These are phyloP conservation scores for Xylaria arbuscula DNA, from an alignment of 2,329 filamentous ascomycete genomes.

Conservation along the genomic window DNA sequence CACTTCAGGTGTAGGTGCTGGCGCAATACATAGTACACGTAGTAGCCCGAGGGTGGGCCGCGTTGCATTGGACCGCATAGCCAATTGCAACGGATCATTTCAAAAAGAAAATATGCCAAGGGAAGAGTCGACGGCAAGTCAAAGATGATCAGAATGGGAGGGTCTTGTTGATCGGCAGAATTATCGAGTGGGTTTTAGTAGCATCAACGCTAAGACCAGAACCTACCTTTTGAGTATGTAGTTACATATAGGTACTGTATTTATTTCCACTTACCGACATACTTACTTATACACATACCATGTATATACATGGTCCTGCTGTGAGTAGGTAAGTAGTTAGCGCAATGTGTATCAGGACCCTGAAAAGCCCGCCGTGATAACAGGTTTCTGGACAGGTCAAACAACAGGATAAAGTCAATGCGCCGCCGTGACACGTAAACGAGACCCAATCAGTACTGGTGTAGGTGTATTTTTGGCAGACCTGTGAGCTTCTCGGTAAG, in stretches of 20 bases:
- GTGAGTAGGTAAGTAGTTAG: background rate
- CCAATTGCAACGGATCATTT: conserved; percentile 22
- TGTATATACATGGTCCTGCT: background rate
- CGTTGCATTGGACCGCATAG: conserved; percentile 3
- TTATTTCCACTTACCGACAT: too few species aligned
- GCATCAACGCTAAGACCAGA: conserved; percentile 7
- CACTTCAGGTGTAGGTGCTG: conserved; percentile 8
- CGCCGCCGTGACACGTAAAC: conserved; percentile 11
- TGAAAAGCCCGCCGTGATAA: conserved; percentile 24
- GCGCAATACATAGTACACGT: background rate
- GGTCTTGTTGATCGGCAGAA: conserved; percentile 14
- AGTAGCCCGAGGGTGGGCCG: conserved; percentile 9
- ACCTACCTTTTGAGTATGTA: too few species aligned
- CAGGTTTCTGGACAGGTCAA: conserved; percentile 13
- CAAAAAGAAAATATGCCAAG: conserved; percentile 22
- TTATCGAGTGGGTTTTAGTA: background rate
- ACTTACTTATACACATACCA: background rate
- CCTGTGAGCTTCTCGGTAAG: background rate
- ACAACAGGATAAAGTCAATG: background rate
- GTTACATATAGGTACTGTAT: too few species aligned
- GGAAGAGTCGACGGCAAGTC: conserved; percentile 1
- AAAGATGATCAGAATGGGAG: conserved; percentile 9
- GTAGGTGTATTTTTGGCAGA: conserved; percentile 1
- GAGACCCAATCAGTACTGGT: background rate
- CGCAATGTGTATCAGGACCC: conserved; percentile 14